Conservation (phyloP, 148 eudicot genomes). For the Oxyria digyna region DNA sequence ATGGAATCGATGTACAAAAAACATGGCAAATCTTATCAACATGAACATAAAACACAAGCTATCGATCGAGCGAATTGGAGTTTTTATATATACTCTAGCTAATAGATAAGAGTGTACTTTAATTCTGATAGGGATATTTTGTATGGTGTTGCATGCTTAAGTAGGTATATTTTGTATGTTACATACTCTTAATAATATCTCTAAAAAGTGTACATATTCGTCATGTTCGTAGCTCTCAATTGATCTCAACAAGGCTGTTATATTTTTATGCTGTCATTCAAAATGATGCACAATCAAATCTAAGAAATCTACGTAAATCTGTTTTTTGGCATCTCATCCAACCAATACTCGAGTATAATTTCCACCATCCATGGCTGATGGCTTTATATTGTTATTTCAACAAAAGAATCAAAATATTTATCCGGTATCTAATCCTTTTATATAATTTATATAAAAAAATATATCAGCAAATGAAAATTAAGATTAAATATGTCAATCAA, state of each 20-base stretch:
- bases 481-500: no score
- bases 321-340: background rate
- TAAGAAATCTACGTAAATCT: background rate
- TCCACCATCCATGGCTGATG: background rate
- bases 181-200: background rate
- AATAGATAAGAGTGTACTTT: background rate
- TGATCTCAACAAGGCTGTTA: slow-evolving; percentile 3
- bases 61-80: no score
- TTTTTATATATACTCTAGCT: background rate
- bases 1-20: background rate
- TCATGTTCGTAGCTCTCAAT: slow-evolving; percentile 1
- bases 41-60: background rate
- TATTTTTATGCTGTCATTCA: background rate
- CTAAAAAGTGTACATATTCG: background rate
- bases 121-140: background rate
- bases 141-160: slow-evolving; percentile 7
- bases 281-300: background rate
- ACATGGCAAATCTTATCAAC: background rate
- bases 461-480: no score
- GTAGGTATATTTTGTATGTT: background rate
- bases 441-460: no score
- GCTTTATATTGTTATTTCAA: background rate
- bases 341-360: background rate
- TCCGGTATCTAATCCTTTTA: background rate
- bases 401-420: background rate